Conservation (phyloP, 495 filamentous ascomycete genomes). For the Aspergillus ostianus region DNA sequence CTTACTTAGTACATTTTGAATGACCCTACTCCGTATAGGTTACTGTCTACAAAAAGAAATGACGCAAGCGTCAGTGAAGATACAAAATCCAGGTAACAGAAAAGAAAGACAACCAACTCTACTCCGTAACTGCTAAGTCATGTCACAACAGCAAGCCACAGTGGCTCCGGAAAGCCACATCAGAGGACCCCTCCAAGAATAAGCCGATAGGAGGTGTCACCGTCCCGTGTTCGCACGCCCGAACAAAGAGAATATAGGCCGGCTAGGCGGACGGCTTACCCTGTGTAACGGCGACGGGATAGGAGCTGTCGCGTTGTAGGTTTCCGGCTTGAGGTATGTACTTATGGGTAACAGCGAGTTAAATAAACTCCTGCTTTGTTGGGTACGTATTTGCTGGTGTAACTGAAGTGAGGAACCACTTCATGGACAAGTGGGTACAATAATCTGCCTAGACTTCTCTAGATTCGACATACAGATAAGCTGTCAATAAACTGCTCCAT, state of each 20-base stretch:
- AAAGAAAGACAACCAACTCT: background rate
- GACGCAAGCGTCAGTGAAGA: too few relatives aligned
- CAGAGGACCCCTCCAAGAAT: background rate
- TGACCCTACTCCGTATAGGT: too few relatives aligned
- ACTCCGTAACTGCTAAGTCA: background rate
- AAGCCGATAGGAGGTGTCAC: background rate
- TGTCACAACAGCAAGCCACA: background rate
- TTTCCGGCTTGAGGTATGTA: background rate
- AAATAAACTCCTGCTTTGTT: too few relatives aligned
- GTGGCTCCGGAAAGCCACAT: background rate
- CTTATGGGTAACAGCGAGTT: too few relatives aligned
- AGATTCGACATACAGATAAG: background rate
- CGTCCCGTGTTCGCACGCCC: background rate
- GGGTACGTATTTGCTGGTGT: too few relatives aligned
- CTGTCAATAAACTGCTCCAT: background rate
- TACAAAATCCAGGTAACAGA: background rate
- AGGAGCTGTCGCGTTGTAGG: background rate
- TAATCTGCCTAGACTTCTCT: too few relatives aligned
- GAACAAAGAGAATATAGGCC: background rate
- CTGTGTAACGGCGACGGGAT: background rate
- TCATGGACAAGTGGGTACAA: background rate
- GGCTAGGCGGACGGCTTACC: background rate
- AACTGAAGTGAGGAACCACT: background rate
- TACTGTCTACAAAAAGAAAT: too few relatives aligned
- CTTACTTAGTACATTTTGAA: too few relatives aligned